Conservation (phyloP, 805 yeast species). For the Sungouiella blattae region DNA sequence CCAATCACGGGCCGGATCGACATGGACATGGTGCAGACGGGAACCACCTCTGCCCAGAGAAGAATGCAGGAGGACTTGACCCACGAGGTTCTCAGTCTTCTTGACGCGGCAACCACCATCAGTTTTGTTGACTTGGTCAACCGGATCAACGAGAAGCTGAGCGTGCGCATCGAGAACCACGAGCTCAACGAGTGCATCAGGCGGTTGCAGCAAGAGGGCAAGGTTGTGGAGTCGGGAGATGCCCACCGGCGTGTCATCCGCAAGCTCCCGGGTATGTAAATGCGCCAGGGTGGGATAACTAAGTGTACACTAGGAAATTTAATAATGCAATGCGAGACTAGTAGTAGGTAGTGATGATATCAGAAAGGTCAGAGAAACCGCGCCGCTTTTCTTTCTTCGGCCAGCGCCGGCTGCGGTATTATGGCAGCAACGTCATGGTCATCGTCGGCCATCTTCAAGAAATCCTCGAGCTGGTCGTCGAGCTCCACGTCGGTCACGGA, state of each 20-base stretch:
- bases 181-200: constrained; percentile 69
- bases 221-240: constrained; percentile 65
- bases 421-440: no score
- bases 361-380: no score
- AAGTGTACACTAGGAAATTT: no score
- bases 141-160: constrained; percentile 62
- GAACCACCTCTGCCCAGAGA: constrained; percentile 85
- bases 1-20: constrained; percentile 96
- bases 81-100: constrained; percentile 52
- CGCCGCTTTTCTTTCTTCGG: no score
- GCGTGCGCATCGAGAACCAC: constrained; percentile 61
- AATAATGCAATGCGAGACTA: no score
- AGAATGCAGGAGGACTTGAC: constrained; percentile 69
- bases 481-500: constrained; percentile 34
- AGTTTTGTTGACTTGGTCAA: constrained; percentile 57
- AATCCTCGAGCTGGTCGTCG: constrained; percentile 36
- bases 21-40: constrained; percentile 96
- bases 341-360: no score
- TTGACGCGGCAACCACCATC: constrained; percentile 50
- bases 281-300: no score
- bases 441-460: constrained; percentile 30
- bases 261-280: constrained; percentile 18
- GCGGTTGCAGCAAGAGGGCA: constrained; percentile 68
- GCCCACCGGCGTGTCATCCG: constrained; percentile 61
- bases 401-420: no score